Percentiles rank a stretch among this genome's conserved stretches.
phyloP scores from a whole-genome alignment of 2,329 filamentous ascomycete genomes.

The Phaeophleospora eucalypticola region DNA sequence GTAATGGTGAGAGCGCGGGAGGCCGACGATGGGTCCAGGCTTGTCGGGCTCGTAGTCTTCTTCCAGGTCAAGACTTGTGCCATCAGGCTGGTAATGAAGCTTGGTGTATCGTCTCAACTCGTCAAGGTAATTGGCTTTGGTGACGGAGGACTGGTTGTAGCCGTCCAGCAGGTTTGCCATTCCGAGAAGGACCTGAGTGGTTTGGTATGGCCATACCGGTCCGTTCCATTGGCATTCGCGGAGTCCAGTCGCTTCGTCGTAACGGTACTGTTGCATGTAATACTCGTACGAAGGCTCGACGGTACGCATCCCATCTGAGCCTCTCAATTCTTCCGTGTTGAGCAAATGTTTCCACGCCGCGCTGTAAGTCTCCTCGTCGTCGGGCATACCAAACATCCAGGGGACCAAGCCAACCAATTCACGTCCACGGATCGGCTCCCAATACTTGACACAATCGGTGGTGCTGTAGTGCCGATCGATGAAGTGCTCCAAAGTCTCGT shows the following conservation, averaged over 20 bases:
- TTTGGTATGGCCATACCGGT: constrained; percentile 44
- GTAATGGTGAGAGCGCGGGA: constrained; percentile 43
- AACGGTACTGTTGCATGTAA: constrained; percentile 44
- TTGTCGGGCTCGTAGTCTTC: constrained; percentile 45
- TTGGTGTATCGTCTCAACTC: constrained; percentile 39
- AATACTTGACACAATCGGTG: constrained; percentile 39
- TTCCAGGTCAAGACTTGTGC: constrained; percentile 39
- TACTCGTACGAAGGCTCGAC: constrained; percentile 44
- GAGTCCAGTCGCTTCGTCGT: constrained; percentile 30
- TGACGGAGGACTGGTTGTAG: constrained; percentile 33
- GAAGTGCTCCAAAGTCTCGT: constrained; percentile 42
- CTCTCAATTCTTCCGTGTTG: constrained; percentile 34
- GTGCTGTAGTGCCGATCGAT: constrained; percentile 41
- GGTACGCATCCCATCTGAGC: constrained; percentile 38
- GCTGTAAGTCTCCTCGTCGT: constrained; percentile 37
- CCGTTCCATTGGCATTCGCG: constrained; percentile 47
- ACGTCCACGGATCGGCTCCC: constrained; percentile 40
- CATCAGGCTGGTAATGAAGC: constrained; percentile 36
- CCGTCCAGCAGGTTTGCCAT: constrained; percentile 44
- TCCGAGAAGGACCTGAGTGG: constrained; percentile 38
- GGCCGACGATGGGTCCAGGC: constrained; percentile 40
- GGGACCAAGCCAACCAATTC: constrained; percentile 44
- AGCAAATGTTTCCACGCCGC: constrained; percentile 38
- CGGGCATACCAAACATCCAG: constrained; percentile 42
- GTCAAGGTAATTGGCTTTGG: constrained; percentile 34